Percentiles rank a stretch among this genome's conserved stretches.
These are phyloP conservation scores for Limnanthes douglasii DNA, from an alignment of 345 rosid species.

Conservation along the genomic window DNA sequence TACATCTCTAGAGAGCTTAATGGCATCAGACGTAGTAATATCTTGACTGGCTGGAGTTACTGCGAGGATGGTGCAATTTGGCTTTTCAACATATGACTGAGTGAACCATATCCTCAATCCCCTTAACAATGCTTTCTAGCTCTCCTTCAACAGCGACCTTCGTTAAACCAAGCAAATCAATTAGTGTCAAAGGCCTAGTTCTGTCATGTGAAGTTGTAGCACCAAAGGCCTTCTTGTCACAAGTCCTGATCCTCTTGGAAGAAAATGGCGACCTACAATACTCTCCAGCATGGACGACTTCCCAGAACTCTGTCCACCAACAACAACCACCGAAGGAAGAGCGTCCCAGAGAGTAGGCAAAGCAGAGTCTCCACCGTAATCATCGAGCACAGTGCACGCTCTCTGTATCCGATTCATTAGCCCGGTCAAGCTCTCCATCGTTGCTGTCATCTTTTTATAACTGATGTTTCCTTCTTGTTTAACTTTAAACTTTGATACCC, in stretches of 20 bases:
- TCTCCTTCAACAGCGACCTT: constrained; percentile 70
- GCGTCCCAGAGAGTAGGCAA: constrained; percentile 64
- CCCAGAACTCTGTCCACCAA: constrained; percentile 65
- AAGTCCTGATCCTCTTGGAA: constrained; percentile 55
- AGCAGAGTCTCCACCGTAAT: constrained; percentile 22
- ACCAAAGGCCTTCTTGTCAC: constrained; percentile 67
- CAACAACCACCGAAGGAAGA: constrained; percentile 55
- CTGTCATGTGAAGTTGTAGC: constrained; percentile 45
- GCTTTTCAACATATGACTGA: constrained; percentile 18
- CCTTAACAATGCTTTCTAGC: constrained; percentile 37
- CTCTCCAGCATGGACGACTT: constrained; percentile 62
- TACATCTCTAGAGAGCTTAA: constrained; percentile 57
- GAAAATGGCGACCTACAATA: constrained; percentile 57
- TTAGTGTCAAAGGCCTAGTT: constrained; percentile 34
- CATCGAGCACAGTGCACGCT: constrained; percentile 51
- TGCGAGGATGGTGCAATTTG: constrained; percentile 50
- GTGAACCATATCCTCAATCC: constrained; percentile 52
- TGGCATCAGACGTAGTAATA: too few relatives aligned
- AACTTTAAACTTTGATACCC: too few relatives aligned
- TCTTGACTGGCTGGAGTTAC: constrained; percentile 65
- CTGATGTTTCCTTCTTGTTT: neutral
- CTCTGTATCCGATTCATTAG: constrained; percentile 40
- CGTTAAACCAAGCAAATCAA: constrained; percentile 60
- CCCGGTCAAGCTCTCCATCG: constrained; percentile 48
- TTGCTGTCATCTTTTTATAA: constrained; percentile 8